A percentile compares a stretch with the other conserved stretches of the same genome.
Conservation (phyloP, 768 basidiomycete species). For the Mycena albidolilacea region DNA sequence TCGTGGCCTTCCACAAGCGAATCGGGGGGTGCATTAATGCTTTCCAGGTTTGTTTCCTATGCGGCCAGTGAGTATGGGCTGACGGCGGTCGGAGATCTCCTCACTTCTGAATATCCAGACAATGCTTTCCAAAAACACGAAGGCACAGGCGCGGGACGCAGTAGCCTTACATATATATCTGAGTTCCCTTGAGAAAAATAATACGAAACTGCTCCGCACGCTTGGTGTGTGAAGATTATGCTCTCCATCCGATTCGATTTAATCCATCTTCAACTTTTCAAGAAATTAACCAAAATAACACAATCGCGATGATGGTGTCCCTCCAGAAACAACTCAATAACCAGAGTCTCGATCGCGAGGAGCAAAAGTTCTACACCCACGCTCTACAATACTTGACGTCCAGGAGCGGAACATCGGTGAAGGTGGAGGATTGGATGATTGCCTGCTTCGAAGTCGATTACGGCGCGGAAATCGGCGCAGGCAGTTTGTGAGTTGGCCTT, state of each 20-base stretch:
- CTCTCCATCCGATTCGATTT: not conserved
- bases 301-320: conserved; percentile 39
- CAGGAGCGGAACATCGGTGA: conserved; percentile 27
- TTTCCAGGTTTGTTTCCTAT: conserved; percentile 16
- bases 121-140: conserved; percentile 19
- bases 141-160: conserved; percentile 26
- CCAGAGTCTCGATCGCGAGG: conserved; percentile 12
- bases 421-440: conserved; percentile 39
- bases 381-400: conserved; percentile 28
- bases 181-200: conserved; percentile 13
- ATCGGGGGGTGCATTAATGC: conserved; percentile 7
- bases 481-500: conserved; percentile 35
- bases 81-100: conserved; percentile 20
- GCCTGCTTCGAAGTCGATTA: conserved; percentile 39
- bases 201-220: conserved; percentile 24
- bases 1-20: conserved; percentile 23
- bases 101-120: conserved; percentile 25
- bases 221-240: conserved; percentile 7
- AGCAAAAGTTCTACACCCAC: conserved; percentile 34
- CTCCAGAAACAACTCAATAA: conserved; percentile 31
- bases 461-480: conserved; percentile 32
- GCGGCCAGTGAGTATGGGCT: not conserved
- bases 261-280: not conserved
- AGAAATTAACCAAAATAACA: conserved; percentile 36
- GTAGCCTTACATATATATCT: conserved; percentile 22